Conservation (phyloP, 2,329 filamentous ascomycete species). For the Colletotrichum musae region DNA sequence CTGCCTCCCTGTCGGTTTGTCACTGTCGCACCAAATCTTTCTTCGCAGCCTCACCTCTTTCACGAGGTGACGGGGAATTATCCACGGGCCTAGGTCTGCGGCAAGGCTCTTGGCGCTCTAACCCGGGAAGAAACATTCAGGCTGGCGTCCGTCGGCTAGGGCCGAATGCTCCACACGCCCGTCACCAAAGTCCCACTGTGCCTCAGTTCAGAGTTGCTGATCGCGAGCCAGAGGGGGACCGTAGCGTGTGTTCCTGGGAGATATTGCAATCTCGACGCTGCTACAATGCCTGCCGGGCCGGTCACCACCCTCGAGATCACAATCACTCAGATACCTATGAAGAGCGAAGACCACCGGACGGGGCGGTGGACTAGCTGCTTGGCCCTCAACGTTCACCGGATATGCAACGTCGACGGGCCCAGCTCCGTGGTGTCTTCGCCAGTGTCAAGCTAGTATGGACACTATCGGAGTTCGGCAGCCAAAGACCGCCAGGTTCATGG, state of each 20-base stretch:
- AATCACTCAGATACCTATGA: background rate
- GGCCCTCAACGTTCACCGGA: conserved; percentile 22
- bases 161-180: conserved; percentile 16
- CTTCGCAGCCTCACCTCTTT: conserved; percentile 16
- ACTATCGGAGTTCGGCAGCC: conserved; percentile 31
- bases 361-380: conserved; percentile 14
- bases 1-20: conserved; percentile 5
- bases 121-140: conserved; percentile 12
- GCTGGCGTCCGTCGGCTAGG: conserved; percentile 25
- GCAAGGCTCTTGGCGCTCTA: conserved; percentile 14
- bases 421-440: conserved; percentile 13
- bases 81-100: conserved; percentile 6
- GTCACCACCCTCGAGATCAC: background rate
- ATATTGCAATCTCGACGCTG: background rate
- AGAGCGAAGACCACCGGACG: conserved; percentile 10
- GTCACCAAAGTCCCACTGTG: conserved; percentile 7
- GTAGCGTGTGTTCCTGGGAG: background rate
- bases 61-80: conserved; percentile 2
- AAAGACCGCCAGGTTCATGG: conserved; percentile 29
- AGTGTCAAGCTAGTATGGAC: conserved; percentile 10
- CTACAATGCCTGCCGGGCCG: background rate
- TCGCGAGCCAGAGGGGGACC: background rate
- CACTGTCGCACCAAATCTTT: background rate
- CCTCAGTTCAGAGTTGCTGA: background rate
- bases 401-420: conserved; percentile 12